Evolutionary conservation across 116 monocot species (phyloP), one percentile per base, ranked within the genome.

Genomic region (Dioscorea cayenensis): DNA sequence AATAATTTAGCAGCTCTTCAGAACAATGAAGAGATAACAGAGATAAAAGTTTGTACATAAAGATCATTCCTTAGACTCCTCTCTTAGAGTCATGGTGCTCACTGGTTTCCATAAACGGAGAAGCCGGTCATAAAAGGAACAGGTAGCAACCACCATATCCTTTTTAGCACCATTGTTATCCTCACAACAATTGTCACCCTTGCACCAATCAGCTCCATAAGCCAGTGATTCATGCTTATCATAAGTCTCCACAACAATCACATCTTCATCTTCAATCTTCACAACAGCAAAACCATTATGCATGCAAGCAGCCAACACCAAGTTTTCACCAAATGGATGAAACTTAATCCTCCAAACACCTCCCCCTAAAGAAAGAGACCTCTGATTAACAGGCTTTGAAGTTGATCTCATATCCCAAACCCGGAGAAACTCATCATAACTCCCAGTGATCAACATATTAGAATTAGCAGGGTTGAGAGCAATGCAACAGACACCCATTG

Each of bases 311-410:
- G 87, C 93, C 73, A 97, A 70, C 38, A 85, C 76, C 55, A 88
- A 59, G 67, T 51, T 76, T 3, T 61, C 17, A 51, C 83, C 60
- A 60, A 29, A 72, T 9, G 90, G 92, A 85, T 97, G 90, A 29
- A 71, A 48, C 78, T 93, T 93, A 28, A 92, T 71, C 73, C 93
- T 92, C 97, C 97, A 97, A 25, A 92, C 93, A n/a, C 97, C 97
- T 49, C 97, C 92, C 1, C 92, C 97, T 51, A 97, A 77, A 63
- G 72, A 49, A 63, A 88, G 48, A 11, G 84, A 90, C 14, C 32
- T 77, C 48, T 85, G 71, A 25, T 70, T 62, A 1, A 93, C 51
- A 43, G 93, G 97, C 69, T 67, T 84, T 8, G 81, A 79, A 13
- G 51, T 64, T 58, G 71, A 76, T 79, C 97, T 86, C 49, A 90